Evolutionary conservation across 2,329 filamentous ascomycete species (phyloP).

Genomic region (Fusarium denticulatum): DNA sequence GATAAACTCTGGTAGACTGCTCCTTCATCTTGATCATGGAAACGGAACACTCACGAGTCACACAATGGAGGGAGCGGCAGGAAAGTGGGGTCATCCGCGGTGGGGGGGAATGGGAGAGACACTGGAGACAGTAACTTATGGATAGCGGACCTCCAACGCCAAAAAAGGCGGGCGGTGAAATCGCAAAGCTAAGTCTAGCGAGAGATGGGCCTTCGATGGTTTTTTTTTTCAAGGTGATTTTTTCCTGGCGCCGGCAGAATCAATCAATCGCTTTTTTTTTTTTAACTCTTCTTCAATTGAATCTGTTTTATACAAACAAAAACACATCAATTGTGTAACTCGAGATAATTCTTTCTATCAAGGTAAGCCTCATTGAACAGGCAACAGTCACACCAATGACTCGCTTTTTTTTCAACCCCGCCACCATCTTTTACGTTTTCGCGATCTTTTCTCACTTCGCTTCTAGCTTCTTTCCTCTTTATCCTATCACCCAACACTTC

Average conservation of each 20-base stretch:
- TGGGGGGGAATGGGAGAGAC: conserved; percentile 9
- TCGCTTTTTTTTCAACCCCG: conserved; percentile 41
- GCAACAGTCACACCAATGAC: conserved; percentile 36
- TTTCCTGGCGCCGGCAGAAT: conserved; percentile 43
- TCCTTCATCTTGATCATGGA: background rate
- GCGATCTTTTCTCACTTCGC: conserved; percentile 36
- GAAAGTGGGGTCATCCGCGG: conserved; percentile 34
- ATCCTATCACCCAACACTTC: background rate
- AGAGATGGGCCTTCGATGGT: conserved; percentile 18
- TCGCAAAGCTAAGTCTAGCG: conserved; percentile 37
- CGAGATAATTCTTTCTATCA: background rate
- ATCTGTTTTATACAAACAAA: background rate
- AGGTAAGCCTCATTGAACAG: conserved; percentile 23
- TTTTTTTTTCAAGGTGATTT: conserved; percentile 40
- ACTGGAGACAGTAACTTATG: background rate
- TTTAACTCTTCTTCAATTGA: conserved; percentile 9
- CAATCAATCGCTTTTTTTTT: conserved; percentile 21
- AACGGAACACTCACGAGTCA: background rate
- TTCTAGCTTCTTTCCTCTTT: conserved; percentile 16
- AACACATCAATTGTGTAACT: background rate
- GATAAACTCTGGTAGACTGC: background rate
- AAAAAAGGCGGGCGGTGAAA: conserved; percentile 45
- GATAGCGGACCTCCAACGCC: conserved; percentile 21
- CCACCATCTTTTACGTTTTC: conserved; percentile 41
- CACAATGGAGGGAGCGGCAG: conserved; percentile 3